Percentiles rank a stretch among this genome's conserved stretches.
Evolutionary conservation across 805 yeast species (phyloP).

Genomic region (Lachancea dasiensis): DNA sequence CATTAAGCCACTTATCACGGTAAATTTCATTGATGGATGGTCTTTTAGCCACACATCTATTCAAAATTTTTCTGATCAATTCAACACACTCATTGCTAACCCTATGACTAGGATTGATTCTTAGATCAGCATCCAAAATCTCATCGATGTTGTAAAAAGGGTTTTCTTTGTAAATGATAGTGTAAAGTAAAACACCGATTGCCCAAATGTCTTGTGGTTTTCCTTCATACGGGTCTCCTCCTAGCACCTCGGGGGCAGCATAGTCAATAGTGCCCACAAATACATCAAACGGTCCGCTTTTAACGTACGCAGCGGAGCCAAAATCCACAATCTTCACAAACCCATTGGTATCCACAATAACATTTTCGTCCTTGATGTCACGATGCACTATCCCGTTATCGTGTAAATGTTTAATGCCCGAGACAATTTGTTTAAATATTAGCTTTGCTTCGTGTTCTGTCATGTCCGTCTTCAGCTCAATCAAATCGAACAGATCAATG

Average conservation of each 20-base stretch:
- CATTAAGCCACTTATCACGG: slow-evolving; percentile 62
- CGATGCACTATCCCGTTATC: slow-evolving; percentile 84
- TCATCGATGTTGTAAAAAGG: slow-evolving; percentile 96
- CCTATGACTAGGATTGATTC: slow-evolving; percentile 36
- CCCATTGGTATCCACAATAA: slow-evolving; percentile 79
- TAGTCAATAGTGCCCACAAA: slow-evolving; percentile 97
- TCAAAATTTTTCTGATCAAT: slow-evolving; percentile 59
- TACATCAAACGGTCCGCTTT: slow-evolving; percentile 92
- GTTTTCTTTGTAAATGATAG: slow-evolving; percentile 86
- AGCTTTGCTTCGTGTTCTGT: slow-evolving; percentile 70
- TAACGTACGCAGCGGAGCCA: slow-evolving; percentile 88
- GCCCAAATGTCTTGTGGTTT: slow-evolving; percentile 98
- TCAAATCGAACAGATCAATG: slow-evolving; percentile 85
- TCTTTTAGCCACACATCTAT: slow-evolving; percentile 58
- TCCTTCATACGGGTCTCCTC: slow-evolving; percentile 86
- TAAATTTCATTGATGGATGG: slow-evolving; percentile 70
- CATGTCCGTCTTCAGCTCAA: slow-evolving; percentile 80
- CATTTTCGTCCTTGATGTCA: slow-evolving; percentile 92
- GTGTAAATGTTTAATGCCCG: slow-evolving; percentile 78
- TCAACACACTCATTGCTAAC: slow-evolving; percentile 55
- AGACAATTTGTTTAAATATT: slow-evolving; percentile 72
- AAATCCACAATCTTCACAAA: slow-evolving; percentile 84
- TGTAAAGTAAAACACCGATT: slow-evolving; percentile 82
- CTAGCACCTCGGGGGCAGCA: slow-evolving; percentile 93
- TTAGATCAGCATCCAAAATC: slow-evolving; percentile 82